Conservation (phyloP, 2,329 filamentous ascomycete species). For the Sclerotinia trifoliorum region DNA sequence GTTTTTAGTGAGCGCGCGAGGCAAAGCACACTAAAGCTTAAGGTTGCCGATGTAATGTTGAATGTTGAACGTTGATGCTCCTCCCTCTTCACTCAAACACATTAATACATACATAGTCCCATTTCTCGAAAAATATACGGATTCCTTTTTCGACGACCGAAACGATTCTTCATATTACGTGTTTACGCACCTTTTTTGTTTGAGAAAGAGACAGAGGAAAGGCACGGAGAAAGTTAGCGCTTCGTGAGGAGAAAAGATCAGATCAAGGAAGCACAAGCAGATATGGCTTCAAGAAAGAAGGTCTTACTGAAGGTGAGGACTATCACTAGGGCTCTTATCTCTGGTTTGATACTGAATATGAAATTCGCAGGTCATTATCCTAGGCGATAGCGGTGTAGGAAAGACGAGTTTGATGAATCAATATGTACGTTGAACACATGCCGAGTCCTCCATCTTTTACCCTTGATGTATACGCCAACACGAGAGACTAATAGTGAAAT, state of each 20-base stretch:
- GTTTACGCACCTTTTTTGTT: not conserved
- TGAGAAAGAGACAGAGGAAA: not conserved
- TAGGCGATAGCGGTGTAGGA: conserved; percentile 97
- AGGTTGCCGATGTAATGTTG: conserved; percentile 21
- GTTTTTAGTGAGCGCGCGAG: conserved; percentile 11
- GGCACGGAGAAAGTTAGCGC: conserved; percentile 13
- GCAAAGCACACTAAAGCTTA: conserved; percentile 21
- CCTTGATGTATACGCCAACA: not conserved
- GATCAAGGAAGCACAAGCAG: conserved; percentile 9
- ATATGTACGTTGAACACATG: conserved; percentile 73
- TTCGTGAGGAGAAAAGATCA: conserved; percentile 14
- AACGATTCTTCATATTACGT: not conserved
- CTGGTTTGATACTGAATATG: conserved; percentile 20
- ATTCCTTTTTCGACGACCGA: not conserved
- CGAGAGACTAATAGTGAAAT: conserved; percentile 28
- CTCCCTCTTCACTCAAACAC: conserved; percentile 8
- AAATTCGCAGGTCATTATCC: conserved; percentile 80
- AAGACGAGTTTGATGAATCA: conserved; percentile 99
- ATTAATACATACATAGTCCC: conserved; percentile 1
- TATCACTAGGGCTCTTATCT: not conserved
- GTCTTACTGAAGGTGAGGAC: conserved; percentile 61
- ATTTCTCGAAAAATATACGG: too few species aligned
- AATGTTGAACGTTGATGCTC: conserved; percentile 11
- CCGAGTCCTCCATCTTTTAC: not conserved
- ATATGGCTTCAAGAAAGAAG: conserved; percentile 54